Conservation (phyloP, 2,329 filamentous ascomycete species). For the Paecilomyces variotii region DNA sequence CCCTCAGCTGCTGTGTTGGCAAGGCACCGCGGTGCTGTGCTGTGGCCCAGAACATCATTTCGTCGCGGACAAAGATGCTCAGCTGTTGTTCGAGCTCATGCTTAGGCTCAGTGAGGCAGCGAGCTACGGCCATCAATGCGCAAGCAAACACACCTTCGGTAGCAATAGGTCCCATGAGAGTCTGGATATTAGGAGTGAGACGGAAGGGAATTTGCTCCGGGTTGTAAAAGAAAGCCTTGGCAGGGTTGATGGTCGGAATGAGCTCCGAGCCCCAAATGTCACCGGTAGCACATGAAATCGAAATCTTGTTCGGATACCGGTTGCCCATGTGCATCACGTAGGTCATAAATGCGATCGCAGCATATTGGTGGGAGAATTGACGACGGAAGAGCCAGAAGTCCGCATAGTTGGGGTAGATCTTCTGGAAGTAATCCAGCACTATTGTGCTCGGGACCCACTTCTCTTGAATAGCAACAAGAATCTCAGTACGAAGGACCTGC, state of each 20-base stretch:
- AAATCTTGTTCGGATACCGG: slow-evolving; percentile 91
- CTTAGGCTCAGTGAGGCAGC: slow-evolving; percentile 77
- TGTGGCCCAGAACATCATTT: slow-evolving; percentile 96
- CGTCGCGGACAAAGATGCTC: slow-evolving; percentile 89
- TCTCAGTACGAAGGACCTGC: slow-evolving; percentile 70
- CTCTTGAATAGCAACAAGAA: slow-evolving; percentile 89
- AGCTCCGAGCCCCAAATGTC: slow-evolving; percentile 96
- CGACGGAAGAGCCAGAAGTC: slow-evolving; percentile 99
- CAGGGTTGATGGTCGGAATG: slow-evolving; percentile 77
- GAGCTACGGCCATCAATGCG: slow-evolving; percentile 90
- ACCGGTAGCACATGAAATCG: slow-evolving; percentile 77
- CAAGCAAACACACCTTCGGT: slow-evolving; percentile 96
- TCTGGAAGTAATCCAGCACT: slow-evolving; percentile 81
- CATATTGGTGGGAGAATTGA: slow-evolving; percentile 93
- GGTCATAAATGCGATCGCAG: slow-evolving; percentile 94
- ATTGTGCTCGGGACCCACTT: slow-evolving; percentile 82
- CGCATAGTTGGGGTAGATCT: slow-evolving; percentile 76
- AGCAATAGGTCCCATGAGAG: slow-evolving; percentile 88
- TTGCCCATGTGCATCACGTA: slow-evolving; percentile 97
- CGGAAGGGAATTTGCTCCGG: slow-evolving; percentile 95
- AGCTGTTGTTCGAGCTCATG: slow-evolving; percentile 88
- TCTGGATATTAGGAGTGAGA: slow-evolving; percentile 91
- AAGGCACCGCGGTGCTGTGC: slow-evolving; percentile 60
- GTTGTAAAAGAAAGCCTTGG: slow-evolving; percentile 87
- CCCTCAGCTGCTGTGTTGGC: slow-evolving; percentile 62